Conservation (phyloP, 2,329 filamentous ascomycete genomes). For the Paramyrothecium sp. region DNA sequence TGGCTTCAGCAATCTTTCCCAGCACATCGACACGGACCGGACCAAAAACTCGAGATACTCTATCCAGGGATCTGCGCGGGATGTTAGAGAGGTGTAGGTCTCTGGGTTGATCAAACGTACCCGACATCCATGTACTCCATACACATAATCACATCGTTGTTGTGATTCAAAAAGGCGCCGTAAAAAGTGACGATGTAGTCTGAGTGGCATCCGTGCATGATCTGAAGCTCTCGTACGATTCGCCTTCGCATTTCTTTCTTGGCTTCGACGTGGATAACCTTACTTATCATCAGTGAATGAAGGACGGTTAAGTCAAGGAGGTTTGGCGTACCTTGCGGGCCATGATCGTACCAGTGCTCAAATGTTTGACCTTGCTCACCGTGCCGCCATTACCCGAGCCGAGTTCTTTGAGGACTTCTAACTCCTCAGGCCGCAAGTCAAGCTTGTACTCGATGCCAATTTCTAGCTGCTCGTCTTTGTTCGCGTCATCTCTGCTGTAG, state of each 20-base stretch:
- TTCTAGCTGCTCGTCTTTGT: constrained; percentile 68
- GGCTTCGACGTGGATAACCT: constrained; percentile 98
- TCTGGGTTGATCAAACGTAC: constrained; percentile 53
- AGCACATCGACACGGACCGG: constrained; percentile 94
- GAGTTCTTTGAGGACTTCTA: constrained; percentile 90
- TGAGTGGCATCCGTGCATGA: constrained; percentile 97
- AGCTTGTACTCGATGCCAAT: constrained; percentile 97
- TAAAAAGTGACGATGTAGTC: constrained; percentile 98
- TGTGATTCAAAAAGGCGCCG: constrained; percentile 93
- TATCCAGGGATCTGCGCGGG: constrained; percentile 74
- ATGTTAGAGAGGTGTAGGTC: too few relatives aligned
- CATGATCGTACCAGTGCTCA: constrained; percentile 94
- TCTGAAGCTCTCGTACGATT: constrained; percentile 94
- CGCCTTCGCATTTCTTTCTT: constrained; percentile 97
- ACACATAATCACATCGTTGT: constrained; percentile 98
- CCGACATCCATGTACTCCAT: constrained; percentile 99
- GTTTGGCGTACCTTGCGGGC: constrained; percentile 75
- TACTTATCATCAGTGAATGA: constrained; percentile 14
- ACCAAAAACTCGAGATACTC: constrained; percentile 91
- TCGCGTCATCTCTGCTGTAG: constrained; percentile 56
- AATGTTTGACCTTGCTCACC: constrained; percentile 96
- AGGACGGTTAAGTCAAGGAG: background rate
- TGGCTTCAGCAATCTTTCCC: constrained; percentile 95
- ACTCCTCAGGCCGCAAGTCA: constrained; percentile 85
- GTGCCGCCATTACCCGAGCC: constrained; percentile 96